Conservation (phyloP, 2,329 filamentous ascomycete genomes). For the Cladosporium sp. region DNA sequence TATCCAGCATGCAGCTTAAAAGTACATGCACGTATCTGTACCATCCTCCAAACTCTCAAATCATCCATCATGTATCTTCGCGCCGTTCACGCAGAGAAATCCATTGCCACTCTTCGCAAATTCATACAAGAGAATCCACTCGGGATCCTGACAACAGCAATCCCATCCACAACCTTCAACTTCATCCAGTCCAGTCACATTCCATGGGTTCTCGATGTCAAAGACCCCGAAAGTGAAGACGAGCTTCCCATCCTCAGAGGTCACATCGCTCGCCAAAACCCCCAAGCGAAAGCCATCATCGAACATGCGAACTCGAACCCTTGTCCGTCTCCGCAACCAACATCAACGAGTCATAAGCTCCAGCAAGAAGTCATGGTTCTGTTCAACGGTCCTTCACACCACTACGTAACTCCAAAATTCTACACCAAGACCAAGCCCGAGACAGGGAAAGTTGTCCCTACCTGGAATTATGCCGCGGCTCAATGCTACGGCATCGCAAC, state of each 20-base stretch:
- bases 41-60: not conserved
- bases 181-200: conserved; percentile 62
- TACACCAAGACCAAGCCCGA: conserved; percentile 65
- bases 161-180: conserved; percentile 51
- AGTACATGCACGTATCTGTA: not conserved
- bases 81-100: conserved; percentile 14
- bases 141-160: conserved; percentile 63
- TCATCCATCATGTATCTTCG: conserved; percentile 9
- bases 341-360: conserved; percentile 27
- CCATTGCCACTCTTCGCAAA: conserved; percentile 43
- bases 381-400: conserved; percentile 60
- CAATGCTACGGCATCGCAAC: conserved; percentile 62
- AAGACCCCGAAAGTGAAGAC: conserved; percentile 42
- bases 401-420: conserved; percentile 70
- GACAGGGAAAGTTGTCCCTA: conserved; percentile 67
- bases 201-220: conserved; percentile 58
- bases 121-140: conserved; percentile 62
- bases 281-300: conserved; percentile 63
- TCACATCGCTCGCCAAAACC: conserved; percentile 64
- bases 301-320: conserved; percentile 39
- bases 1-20: not conserved
- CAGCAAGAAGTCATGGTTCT: conserved; percentile 60
- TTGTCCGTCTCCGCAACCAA: not conserved
- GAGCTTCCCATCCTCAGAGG: conserved; percentile 55
- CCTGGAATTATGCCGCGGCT: conserved; percentile 69